Evolutionary conservation across 2,329 filamentous ascomycete genomes (phyloP).

Genomic region (Ophidiomyces ophidiicola): DNA sequence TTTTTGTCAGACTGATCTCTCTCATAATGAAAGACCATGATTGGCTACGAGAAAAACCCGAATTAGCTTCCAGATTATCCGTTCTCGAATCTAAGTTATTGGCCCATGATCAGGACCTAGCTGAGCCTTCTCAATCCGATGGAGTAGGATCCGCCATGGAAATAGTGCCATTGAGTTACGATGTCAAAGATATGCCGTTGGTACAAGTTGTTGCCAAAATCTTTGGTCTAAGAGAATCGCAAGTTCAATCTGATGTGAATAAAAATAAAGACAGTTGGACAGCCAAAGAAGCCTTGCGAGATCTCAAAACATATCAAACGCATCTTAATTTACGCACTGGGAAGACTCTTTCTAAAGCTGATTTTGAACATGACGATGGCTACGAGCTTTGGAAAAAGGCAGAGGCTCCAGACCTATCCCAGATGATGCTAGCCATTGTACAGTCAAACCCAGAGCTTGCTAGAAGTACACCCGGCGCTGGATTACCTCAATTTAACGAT

Average conservation of each 20-base stretch:
- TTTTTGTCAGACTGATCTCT: slow-evolving; percentile 80
- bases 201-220: slow-evolving; percentile 77
- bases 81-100: slow-evolving; percentile 88
- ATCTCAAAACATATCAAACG: slow-evolving; percentile 87
- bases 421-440: slow-evolving; percentile 86
- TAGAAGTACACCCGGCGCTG: slow-evolving; percentile 54
- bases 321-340: slow-evolving; percentile 69
- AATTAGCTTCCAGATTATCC: slow-evolving; percentile 64
- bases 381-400: slow-evolving; percentile 84
- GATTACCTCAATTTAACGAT: slow-evolving; percentile 46
- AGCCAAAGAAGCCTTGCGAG: slow-evolving; percentile 75
- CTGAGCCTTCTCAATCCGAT: slow-evolving; percentile 46
- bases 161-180: slow-evolving; percentile 72
- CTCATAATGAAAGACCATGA: slow-evolving; percentile 71
- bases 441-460: slow-evolving; percentile 75
- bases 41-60: slow-evolving; percentile 71
- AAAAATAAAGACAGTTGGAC: slow-evolving; percentile 72
- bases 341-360: slow-evolving; percentile 64
- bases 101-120: slow-evolving; percentile 83
- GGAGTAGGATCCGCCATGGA: slow-evolving; percentile 57
- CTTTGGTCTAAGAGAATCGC: slow-evolving; percentile 65
- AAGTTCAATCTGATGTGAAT: slow-evolving; percentile 80
- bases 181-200: slow-evolving; percentile 93
- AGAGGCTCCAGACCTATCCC: slow-evolving; percentile 75
- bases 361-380: slow-evolving; percentile 81